These are phyloP conservation scores for Nepenthes gracilis DNA, from an alignment of 148 eudicot species.

Conservation along the genomic window DNA sequence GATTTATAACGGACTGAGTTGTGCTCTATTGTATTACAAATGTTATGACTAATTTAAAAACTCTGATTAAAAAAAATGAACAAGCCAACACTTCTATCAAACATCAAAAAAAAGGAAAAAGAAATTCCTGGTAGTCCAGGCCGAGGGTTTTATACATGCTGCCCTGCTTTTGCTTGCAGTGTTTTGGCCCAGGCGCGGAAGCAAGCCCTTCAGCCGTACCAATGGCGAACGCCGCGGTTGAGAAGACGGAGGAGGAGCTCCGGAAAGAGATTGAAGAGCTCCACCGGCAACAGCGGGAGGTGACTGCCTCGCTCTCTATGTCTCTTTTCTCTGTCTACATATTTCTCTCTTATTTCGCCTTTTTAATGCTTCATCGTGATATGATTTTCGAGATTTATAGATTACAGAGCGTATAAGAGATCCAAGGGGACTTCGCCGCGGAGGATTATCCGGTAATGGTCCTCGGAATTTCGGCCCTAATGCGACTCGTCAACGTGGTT, in stretches of 20 bases:
- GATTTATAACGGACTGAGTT: too few species aligned
- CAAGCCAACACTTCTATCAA: too few species aligned
- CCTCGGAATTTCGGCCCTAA: conserved; percentile 50
- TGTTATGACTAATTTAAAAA: too few species aligned
- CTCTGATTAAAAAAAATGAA: too few species aligned
- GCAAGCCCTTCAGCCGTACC: background rate
- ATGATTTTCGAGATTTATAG: conserved; percentile 9
- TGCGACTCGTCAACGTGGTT: conserved; percentile 52
- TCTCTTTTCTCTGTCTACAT: background rate
- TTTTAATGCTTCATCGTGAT: background rate
- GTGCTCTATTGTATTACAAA: too few species aligned
- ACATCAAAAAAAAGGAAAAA: too few species aligned
- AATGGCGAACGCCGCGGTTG: conserved; percentile 38
- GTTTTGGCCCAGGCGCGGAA: too few species aligned
- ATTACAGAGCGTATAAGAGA: conserved; percentile 82
- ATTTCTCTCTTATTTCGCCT: background rate
- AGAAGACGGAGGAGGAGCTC: conserved; percentile 72
- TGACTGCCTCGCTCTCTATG: conserved; percentile 12
- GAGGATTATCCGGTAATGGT: conserved; percentile 37
- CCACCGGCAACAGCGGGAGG: conserved; percentile 81
- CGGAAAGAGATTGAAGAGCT: conserved; percentile 84
- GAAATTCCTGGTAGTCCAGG: too few species aligned
- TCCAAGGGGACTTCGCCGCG: conserved; percentile 87
- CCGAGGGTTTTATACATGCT: too few species aligned
- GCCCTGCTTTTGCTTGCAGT: too few species aligned